Evolutionary conservation across 163 green algal genomes (phyloP).

Genomic region (Chlamydomonas reinhardtii): DNA sequence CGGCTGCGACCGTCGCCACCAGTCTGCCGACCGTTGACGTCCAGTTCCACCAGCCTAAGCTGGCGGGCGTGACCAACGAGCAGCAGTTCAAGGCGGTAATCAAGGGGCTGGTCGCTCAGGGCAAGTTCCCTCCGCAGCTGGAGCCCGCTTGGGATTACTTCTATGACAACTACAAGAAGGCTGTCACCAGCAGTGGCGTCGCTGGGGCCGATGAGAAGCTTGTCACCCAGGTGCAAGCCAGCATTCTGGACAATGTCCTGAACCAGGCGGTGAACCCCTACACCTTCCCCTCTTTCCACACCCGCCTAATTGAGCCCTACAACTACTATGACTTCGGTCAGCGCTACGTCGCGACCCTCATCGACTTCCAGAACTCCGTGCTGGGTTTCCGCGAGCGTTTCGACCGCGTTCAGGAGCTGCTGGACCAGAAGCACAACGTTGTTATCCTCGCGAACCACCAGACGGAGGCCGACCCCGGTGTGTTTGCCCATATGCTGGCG

Average conservation of each 20-base stretch:
- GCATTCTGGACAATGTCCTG: slow-evolving; percentile 83
- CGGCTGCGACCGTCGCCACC: not conserved
- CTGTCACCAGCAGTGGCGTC: slow-evolving; percentile 74
- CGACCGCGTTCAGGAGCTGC: slow-evolving; percentile 61
- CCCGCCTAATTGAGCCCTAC: slow-evolving; percentile 88
- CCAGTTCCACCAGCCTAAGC: slow-evolving; percentile 34
- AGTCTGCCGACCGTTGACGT: not conserved
- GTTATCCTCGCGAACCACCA: slow-evolving; percentile 99
- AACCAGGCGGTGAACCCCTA: slow-evolving; percentile 81
- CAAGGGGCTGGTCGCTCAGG: slow-evolving; percentile 58
- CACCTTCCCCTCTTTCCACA: slow-evolving; percentile 89
- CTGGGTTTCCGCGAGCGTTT: slow-evolving; percentile 87
- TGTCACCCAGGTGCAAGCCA: slow-evolving; percentile 74
- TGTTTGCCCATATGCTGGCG: slow-evolving; percentile 95
- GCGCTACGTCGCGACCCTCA: slow-evolving; percentile 89
- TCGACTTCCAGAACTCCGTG: slow-evolving; percentile 91
- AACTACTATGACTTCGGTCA: slow-evolving; percentile 97
- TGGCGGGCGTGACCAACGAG: slow-evolving; percentile 54
- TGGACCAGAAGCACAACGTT: slow-evolving; percentile 94
- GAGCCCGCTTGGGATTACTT: slow-evolving; percentile 84
- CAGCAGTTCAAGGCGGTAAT: slow-evolving; percentile 77
- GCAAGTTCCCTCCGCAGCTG: slow-evolving; percentile 73
- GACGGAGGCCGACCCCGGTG: slow-evolving; percentile 97
- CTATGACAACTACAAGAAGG: slow-evolving; percentile 90
- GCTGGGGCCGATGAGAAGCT: slow-evolving; percentile 71